phyloP scores from a whole-genome alignment of 352 stramenopile species.

The Globisporangium heterothallicum region DNA sequence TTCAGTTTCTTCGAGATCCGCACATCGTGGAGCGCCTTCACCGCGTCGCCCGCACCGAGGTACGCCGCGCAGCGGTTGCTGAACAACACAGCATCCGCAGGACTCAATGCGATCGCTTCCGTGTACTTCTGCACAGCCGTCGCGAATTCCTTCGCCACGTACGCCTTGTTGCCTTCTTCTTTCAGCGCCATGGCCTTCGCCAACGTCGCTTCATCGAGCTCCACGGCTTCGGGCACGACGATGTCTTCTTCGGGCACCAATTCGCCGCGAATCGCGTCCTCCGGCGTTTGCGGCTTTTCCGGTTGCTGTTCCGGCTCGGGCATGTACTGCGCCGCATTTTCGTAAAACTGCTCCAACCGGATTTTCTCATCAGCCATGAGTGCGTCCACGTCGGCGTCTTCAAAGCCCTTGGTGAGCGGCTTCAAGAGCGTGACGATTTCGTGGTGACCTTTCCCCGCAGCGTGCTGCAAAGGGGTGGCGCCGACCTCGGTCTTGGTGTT shows the following conservation, averaged over 20 bases:
- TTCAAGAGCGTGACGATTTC: slow-evolving; percentile 61
- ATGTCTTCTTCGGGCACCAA: slow-evolving; percentile 43
- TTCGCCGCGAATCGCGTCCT: slow-evolving; percentile 32
- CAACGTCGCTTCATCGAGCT: slow-evolving; percentile 31
- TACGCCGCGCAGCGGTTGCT: slow-evolving; percentile 80
- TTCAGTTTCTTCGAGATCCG: slow-evolving; percentile 78
- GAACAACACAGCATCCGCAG: slow-evolving; percentile 59
- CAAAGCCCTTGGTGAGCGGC: slow-evolving; percentile 58
- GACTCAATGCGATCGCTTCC: slow-evolving; percentile 52
- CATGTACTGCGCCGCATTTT: slow-evolving; percentile 17
- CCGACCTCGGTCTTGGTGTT: slow-evolving; percentile 59
- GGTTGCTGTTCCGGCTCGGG: background rate
- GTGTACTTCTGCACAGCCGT: slow-evolving; percentile 53
- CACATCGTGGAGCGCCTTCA: slow-evolving; percentile 70
- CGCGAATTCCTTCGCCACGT: slow-evolving; percentile 56
- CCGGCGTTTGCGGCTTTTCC: slow-evolving; percentile 21
- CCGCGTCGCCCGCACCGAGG: slow-evolving; percentile 46
- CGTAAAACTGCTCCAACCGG: slow-evolving; percentile 56
- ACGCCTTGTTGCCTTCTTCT: slow-evolving; percentile 66
- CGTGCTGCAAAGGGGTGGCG: slow-evolving; percentile 63
- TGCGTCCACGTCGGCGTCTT: slow-evolving; percentile 39
- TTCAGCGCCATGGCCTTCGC: slow-evolving; percentile 47
- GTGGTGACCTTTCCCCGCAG: slow-evolving; percentile 62
- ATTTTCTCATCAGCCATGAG: slow-evolving; percentile 63
- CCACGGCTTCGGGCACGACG: slow-evolving; percentile 32